Evolutionary conservation across 1,284 basidiomycete species (phyloP), one percentile per base, ranked within the genome.

Genomic region (Volvariella volvacea): DNA sequence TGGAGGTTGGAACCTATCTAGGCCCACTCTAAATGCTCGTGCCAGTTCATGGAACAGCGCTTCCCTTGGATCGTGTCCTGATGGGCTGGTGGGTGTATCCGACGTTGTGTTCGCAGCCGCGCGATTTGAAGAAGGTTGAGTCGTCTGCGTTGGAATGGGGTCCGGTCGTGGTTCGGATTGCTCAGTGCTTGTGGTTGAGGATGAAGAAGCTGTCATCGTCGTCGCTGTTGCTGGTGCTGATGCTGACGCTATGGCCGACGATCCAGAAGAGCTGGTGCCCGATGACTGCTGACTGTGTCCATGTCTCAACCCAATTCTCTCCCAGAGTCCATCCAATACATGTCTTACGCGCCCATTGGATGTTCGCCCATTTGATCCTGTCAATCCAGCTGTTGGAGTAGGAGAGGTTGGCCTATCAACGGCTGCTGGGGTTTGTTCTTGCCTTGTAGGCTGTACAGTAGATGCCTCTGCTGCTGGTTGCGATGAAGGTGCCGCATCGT

Each of bases 31-130:
- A 54, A 88, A 82, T 4, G 82, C 84, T 30, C 84, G 67, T 20
- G 83, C 80, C 80, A 88, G 85, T 58, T 87, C 83, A 1, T 78
- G 74, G 39, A 88, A 67, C 73, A 88, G 76, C 43, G 74, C 61
- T 48, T 81, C 75, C 37, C 80, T 64, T 41, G 74, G 76, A 53
- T 78, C 83, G 56, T 45, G n/a, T 41, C 41, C 19, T 45, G 46
- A 39, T 6, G 7, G 6, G n/a, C 7, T 7, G 34, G 34, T 16
- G 7, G 34, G 6, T 15, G 34, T 28, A 36, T 20, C 34, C 8
- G n/a, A 16, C 15, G 34, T 36, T n/a, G n/a, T n/a, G n/a, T n/a
- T n/a, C n/a, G n/a, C n/a, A n/a, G n/a, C n/a, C n/a, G n/a, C n/a
- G n/a, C n/a, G n/a, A n/a, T n/a, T n/a, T n/a, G n/a, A n/a, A 36